Conservation (phyloP, 495 filamentous ascomycete genomes). For the Penicillium ochrochloron region DNA sequence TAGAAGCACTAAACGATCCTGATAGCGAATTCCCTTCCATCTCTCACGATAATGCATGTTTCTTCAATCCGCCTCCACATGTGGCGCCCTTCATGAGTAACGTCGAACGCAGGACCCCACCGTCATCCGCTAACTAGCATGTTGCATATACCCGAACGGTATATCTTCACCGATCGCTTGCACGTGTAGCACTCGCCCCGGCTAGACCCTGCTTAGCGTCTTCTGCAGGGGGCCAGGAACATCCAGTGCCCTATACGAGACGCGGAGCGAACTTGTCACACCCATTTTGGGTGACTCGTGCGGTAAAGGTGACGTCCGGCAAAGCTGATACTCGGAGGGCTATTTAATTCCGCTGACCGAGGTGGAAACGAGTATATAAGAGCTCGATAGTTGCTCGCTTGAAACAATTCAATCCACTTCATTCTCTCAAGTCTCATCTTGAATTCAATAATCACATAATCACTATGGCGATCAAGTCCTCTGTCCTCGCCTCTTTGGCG, state of each 20-base stretch:
- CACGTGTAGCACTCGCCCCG: background rate
- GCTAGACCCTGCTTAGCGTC: background rate
- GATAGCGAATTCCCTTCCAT: background rate
- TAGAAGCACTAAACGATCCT: background rate
- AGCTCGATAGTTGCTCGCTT: background rate
- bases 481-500: conserved; percentile 15
- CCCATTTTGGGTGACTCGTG: background rate
- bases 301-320: conserved; percentile 4
- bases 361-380: background rate
- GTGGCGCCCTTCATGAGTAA: background rate
- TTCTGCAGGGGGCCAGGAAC: background rate
- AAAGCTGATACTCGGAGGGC: background rate
- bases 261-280: background rate
- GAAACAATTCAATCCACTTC: background rate
- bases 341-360: background rate
- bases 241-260: background rate
- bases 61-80: background rate
- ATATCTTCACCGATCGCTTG: background rate
- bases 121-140: background rate
- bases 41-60: background rate
- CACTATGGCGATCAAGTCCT: conserved; percentile 12
- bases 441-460: background rate
- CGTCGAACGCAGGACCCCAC: background rate
- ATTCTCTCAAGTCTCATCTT: background rate
- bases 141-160: background rate